Evolutionary conservation across 345 rosid genomes (phyloP).

Genomic region (Euphorbia tirucalli): DNA sequence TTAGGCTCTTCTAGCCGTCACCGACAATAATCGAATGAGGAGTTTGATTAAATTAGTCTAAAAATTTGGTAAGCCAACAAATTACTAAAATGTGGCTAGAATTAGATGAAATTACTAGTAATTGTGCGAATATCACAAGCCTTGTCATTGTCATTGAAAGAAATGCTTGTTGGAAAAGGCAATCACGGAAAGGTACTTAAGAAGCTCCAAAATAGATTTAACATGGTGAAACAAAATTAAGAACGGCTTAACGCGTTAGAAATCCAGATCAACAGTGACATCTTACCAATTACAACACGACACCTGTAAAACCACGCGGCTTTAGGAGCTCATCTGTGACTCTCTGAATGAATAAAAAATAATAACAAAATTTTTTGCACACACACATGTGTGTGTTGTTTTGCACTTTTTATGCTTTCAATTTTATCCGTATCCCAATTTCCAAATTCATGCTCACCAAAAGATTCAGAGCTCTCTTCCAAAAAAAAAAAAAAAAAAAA

Average conservation of each 20-base stretch:
- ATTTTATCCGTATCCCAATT: not conserved
- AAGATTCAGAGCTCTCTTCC: not conserved
- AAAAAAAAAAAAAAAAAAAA: too few relatives aligned
- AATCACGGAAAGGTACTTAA: conserved; percentile 15
- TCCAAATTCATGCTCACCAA: not conserved
- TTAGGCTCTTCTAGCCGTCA: not conserved
- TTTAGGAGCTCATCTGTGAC: not conserved
- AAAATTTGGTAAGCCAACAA: not conserved
- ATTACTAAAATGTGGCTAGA: not conserved
- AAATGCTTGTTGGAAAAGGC: conserved; percentile 8
- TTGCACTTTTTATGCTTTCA: conserved; percentile 1
- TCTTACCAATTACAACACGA: not conserved
- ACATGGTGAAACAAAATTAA: not conserved
- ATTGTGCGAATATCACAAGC: conserved; percentile 14
- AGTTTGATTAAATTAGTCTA: not conserved
- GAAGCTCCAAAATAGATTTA: conserved; percentile 8
- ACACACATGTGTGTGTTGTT: not conserved
- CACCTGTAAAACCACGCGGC: conserved; percentile 5
- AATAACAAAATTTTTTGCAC: not conserved
- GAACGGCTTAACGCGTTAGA: conserved; percentile 14
- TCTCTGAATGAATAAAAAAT: not conserved
- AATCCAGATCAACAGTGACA: not conserved
- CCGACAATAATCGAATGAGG: not conserved
- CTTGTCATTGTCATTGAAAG: not conserved
- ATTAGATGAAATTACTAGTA: not conserved